Percentiles rank a stretch among this genome's conserved stretches.
Evolutionary conservation across 2,329 filamentous ascomycete species (phyloP).

Genomic region (Calonectria hawksworthii): DNA sequence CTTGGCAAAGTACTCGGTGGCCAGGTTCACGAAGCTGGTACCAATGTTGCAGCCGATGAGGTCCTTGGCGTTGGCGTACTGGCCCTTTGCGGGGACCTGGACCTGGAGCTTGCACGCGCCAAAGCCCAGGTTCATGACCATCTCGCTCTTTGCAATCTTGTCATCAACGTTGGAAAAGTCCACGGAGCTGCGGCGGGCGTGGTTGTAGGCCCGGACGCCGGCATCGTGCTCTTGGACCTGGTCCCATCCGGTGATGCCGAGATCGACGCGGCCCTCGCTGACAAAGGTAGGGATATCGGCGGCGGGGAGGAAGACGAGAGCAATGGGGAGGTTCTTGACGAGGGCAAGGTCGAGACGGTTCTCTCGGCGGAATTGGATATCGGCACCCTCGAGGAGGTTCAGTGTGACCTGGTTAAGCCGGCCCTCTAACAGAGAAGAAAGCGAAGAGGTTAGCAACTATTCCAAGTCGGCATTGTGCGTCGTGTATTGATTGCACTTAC

Average conservation of each 20-base stretch:
- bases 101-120: slow-evolving; percentile 94
- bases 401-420: slow-evolving; percentile 90
- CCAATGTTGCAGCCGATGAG: slow-evolving; percentile 94
- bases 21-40: slow-evolving; percentile 92
- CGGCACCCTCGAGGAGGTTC: slow-evolving; percentile 91
- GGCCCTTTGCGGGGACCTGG: slow-evolving; percentile 92
- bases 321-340: slow-evolving; percentile 96
- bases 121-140: slow-evolving; percentile 91
- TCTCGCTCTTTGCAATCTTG: slow-evolving; percentile 77
- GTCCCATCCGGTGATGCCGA: slow-evolving; percentile 95
- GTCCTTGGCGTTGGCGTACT: slow-evolving; percentile 77
- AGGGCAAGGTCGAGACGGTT: slow-evolving; percentile 96
- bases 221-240: slow-evolving; percentile 93
- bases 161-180: slow-evolving; percentile 49
- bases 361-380: slow-evolving; percentile 97
- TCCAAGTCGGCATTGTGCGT: neutral
- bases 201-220: slow-evolving; percentile 64
- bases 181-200: slow-evolving; percentile 61
- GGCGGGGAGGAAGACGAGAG: slow-evolving; percentile 95
- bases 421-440: slow-evolving; percentile 74
- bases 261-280: slow-evolving; percentile 91
- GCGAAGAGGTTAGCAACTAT: neutral
- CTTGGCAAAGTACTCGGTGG: slow-evolving; percentile 85
- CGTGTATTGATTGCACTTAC: slow-evolving; percentile 66
- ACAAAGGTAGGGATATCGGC: slow-evolving; percentile 98